Conservation (phyloP, 305 asterid species). For the Withania somnifera region DNA sequence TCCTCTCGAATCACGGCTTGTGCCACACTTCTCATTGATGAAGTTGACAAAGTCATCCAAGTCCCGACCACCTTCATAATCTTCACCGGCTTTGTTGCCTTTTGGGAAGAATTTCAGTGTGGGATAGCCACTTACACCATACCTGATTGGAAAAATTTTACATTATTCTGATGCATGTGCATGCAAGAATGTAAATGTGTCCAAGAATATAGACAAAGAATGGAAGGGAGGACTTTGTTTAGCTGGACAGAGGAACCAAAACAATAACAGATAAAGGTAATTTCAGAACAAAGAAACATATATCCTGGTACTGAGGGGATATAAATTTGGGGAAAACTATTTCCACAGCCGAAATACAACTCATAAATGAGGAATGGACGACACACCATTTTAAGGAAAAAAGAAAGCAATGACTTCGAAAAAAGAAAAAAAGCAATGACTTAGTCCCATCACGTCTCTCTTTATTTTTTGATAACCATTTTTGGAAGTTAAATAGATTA, state of each 20-base stretch:
- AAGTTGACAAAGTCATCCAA: slow-evolving; percentile 68
- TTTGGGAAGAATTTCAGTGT: slow-evolving; percentile 88
- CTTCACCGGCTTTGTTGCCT: slow-evolving; percentile 87
- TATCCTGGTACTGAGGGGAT: background rate
- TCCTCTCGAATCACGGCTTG: slow-evolving; percentile 77
- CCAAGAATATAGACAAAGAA: background rate
- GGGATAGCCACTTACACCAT: slow-evolving; percentile 78
- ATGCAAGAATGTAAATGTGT: background rate
- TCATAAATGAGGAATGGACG: background rate
- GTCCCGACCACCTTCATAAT: slow-evolving; percentile 80
- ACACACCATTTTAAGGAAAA: background rate
- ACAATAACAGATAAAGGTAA: background rate
- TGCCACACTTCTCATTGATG: slow-evolving; percentile 77
- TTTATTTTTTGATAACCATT: background rate
- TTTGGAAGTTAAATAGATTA: background rate
- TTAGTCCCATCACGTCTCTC: background rate
- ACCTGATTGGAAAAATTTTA: slow-evolving; percentile 34
- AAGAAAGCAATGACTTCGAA: background rate
- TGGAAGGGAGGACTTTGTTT: background rate
- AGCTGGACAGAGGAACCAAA: background rate
- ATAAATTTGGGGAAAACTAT: background rate
- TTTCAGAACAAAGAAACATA: background rate
- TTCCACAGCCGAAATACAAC: background rate
- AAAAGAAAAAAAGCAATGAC: background rate
- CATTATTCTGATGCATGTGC: background rate